Percentiles rank a stretch among this genome's conserved stretches.
Conservation (phyloP, 2,329 filamentous ascomycete genomes). For the Aureobasidium sp. region DNA sequence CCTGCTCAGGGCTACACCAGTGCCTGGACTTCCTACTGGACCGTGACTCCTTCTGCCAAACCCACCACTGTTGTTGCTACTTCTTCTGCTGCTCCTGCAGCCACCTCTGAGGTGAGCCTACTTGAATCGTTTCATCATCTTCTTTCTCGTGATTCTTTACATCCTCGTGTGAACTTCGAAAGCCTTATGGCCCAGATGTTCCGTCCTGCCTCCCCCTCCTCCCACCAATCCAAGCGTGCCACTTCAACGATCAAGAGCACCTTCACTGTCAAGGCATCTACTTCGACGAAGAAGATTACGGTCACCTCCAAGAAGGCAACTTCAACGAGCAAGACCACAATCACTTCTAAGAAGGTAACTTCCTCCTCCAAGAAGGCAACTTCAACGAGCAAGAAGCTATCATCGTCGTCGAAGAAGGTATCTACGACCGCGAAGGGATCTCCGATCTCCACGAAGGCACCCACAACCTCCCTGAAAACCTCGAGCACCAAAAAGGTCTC, state of each 20-base stretch:
- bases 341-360: not conserved
- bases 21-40: slow-evolving; percentile 3
- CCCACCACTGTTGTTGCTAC: slow-evolving; percentile 9
- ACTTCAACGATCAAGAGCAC: slow-evolving; percentile 9
- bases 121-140: slow-evolving; percentile 7
- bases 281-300: slow-evolving; percentile 5
- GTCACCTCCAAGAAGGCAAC: not conserved
- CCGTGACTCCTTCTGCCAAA: slow-evolving; percentile 2
- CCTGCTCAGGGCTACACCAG: not conserved
- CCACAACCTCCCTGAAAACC: slow-evolving; percentile 9
- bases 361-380: slow-evolving; percentile 1
- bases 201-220: not conserved
- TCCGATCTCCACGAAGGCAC: not conserved
- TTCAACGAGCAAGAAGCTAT: slow-evolving; percentile 8
- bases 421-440: not conserved
- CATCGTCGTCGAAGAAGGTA: slow-evolving; percentile 5
- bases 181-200: slow-evolving; percentile 9
- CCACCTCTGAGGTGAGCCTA: slow-evolving; percentile 6
- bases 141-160: slow-evolving; percentile 8
- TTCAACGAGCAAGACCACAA: slow-evolving; percentile 3
- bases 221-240: slow-evolving; percentile 12
- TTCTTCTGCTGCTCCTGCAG: slow-evolving; percentile 9
- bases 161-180: slow-evolving; percentile 2
- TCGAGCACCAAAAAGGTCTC: slow-evolving; percentile 8
- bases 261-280: slow-evolving; percentile 4